Conservation (phyloP, 129 eudicot genomes). For the Arctium minus region DNA sequence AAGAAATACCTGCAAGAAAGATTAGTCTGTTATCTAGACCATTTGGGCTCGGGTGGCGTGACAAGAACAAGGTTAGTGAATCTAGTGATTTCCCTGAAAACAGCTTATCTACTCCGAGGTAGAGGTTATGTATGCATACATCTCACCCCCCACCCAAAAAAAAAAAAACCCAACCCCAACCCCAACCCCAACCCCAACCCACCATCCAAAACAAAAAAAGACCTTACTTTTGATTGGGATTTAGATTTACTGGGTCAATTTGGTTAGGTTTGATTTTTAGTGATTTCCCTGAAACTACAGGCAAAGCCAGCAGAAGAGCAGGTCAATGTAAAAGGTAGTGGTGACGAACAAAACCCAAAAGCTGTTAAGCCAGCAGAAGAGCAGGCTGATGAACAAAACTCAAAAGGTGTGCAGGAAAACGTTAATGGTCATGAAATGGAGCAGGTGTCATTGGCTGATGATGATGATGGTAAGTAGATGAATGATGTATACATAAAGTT, state of each 20-base stretch:
- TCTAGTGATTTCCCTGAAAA: background rate
- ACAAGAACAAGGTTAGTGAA: conserved; percentile 69
- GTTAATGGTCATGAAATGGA: conserved; percentile 39
- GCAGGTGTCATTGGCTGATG: conserved; percentile 29
- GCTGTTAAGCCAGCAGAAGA: conserved; percentile 36
- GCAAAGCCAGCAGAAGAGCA: conserved; percentile 48
- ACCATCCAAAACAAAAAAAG: background rate
- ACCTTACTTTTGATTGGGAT: background rate
- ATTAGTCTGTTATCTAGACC: conserved; percentile 81
- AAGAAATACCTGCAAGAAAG: conserved; percentile 65
- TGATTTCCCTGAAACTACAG: conserved; percentile 22
- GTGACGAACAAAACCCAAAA: conserved; percentile 33
- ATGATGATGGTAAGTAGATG: conserved; percentile 26
- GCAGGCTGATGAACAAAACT: conserved; percentile 27
- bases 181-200: no score
- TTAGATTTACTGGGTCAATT: background rate
- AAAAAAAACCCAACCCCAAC: no score
- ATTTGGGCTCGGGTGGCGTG: conserved; percentile 91
- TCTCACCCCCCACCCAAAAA: no score
- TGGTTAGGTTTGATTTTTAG: background rate
- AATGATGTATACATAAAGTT: conserved; percentile 5
- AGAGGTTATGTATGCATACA: no score
- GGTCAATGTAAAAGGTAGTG: conserved; percentile 23
- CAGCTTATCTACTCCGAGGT: no score
- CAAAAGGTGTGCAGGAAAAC: conserved; percentile 22